phyloP scores from a whole-genome alignment of 2,329 filamentous ascomycete genomes.

The Emydomyces testavorans region DNA sequence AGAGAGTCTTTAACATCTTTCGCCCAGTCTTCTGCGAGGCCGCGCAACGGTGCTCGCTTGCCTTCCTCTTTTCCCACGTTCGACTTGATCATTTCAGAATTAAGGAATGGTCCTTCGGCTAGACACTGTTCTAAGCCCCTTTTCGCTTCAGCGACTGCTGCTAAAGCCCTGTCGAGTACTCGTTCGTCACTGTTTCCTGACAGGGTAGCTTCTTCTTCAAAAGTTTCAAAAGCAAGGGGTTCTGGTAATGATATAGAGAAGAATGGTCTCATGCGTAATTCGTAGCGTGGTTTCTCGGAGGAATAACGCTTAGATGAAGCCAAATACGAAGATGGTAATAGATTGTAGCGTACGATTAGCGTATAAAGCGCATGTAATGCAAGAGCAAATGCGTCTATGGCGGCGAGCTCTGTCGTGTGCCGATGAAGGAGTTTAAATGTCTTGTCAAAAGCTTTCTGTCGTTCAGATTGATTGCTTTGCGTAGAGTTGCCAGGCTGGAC shows the following conservation, averaged over 20 bases:
- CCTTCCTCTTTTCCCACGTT: slow-evolving; percentile 6
- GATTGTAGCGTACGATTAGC: slow-evolving; percentile 47
- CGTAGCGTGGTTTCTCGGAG: slow-evolving; percentile 57
- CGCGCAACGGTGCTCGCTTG: slow-evolving; percentile 28
- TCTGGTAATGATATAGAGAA: slow-evolving; percentile 55
- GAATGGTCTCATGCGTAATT: slow-evolving; percentile 80
- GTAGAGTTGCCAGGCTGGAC: slow-evolving; percentile 14
- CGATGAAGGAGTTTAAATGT: slow-evolving; percentile 46
- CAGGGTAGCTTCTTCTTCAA: slow-evolving; percentile 36
- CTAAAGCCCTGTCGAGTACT: slow-evolving; percentile 32
- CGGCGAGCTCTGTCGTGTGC: slow-evolving; percentile 53
- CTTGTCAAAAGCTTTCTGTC: slow-evolving; percentile 28
- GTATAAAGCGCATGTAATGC: slow-evolving; percentile 52
- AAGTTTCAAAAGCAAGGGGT: slow-evolving; percentile 54
- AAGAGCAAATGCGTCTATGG: slow-evolving; percentile 45
- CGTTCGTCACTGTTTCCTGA: slow-evolving; percentile 34
- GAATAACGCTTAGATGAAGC: slow-evolving; percentile 51
- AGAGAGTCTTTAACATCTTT: slow-evolving; percentile 49
- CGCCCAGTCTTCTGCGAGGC: slow-evolving; percentile 51
- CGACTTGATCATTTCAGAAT: background rate
- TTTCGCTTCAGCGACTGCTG: slow-evolving; percentile 31
- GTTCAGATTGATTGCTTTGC: slow-evolving; percentile 17
- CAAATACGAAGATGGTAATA: slow-evolving; percentile 41
- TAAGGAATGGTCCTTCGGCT: slow-evolving; percentile 28
- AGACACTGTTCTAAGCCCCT: slow-evolving; percentile 36